Evolutionary conservation across 345 rosid genomes (phyloP).

Genomic region (Citrus trifoliata): DNA sequence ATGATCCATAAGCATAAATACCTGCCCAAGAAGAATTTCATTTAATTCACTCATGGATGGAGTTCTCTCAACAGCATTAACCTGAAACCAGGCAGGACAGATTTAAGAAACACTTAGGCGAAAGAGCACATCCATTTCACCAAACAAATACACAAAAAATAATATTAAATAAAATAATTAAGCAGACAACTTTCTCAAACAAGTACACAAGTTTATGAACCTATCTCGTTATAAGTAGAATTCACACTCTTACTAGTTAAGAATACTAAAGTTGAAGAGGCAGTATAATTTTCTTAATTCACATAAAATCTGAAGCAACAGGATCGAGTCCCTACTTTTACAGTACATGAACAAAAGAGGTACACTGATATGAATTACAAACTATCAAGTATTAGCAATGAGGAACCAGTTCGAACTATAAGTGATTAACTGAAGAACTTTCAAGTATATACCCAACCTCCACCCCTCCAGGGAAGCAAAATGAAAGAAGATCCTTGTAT

Average conservation of each 20-base stretch:
- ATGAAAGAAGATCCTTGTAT: conserved; percentile 85
- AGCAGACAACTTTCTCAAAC: conserved; percentile 3
- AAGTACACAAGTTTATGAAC: not conserved
- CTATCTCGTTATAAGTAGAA: not conserved
- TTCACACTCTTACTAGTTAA: not conserved
- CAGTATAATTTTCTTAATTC: not conserved
- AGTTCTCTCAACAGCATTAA: conserved; percentile 83
- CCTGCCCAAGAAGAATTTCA: conserved; percentile 92
- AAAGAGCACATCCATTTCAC: conserved; percentile 1
- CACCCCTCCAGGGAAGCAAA: conserved; percentile 92
- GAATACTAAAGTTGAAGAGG: not conserved
- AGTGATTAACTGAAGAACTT: not conserved
- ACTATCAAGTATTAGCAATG: not conserved
- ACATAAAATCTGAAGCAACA: not conserved
- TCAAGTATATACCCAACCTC: conserved; percentile 51
- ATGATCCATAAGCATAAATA: conserved; percentile 24
- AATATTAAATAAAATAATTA: not conserved
- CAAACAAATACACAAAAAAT: not conserved
- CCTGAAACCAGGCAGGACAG: conserved; percentile 42
- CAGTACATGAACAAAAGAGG: not conserved
- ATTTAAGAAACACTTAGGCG: conserved; percentile 13
- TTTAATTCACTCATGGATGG: conserved; percentile 96
- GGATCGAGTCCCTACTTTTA: not conserved
- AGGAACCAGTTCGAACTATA: not conserved
- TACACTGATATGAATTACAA: not conserved